phyloP scores from a whole-genome alignment of 192 early-diverging fungal species.

The Polychytrium aggregatum region DNA sequence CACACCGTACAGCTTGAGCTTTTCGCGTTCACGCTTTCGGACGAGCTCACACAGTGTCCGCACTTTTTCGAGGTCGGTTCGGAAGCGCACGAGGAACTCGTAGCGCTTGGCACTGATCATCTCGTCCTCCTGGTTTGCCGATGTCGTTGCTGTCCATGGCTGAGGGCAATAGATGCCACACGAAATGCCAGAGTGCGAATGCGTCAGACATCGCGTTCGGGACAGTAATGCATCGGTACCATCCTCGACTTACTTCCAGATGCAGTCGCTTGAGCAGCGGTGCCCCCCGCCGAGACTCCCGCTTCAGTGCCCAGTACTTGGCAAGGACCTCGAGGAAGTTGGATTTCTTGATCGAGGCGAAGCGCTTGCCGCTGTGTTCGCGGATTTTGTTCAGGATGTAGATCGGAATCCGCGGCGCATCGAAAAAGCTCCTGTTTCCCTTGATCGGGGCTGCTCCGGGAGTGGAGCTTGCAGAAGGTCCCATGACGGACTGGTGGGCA shows the following conservation, averaged over 20 bases:
- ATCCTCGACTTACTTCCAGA: conserved; percentile 56
- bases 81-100: conserved; percentile 25
- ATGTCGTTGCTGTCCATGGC: conserved; percentile 64
- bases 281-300: conserved; percentile 78
- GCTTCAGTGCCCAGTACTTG: conserved; percentile 93
- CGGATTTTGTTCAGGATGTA: too few species aligned
- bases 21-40: conserved; percentile 36
- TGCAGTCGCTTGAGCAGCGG: conserved; percentile 91
- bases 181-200: too few species aligned
- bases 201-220: too few species aligned
- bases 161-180: conserved; percentile 8
- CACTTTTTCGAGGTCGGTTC: conserved; percentile 80
- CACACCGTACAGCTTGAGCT: conserved; percentile 29
- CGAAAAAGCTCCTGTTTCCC: too few species aligned
- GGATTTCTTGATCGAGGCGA: too few species aligned
- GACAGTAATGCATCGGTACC: too few species aligned
- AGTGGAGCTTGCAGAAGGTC: too few species aligned
- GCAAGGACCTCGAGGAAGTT: conserved; percentile 59
- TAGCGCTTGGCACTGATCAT: conserved; percentile 60
- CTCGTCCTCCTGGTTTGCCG: conserved; percentile 59
- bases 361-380: too few species aligned
- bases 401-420: too few species aligned
- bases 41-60: conserved; percentile 75
- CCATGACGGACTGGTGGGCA: too few species aligned
- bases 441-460: too few species aligned